Evolutionary conservation across 192 early-diverging fungal genomes (phyloP), one percentile per base, ranked within the genome.

Genomic region (Coemansia sp.): DNA sequence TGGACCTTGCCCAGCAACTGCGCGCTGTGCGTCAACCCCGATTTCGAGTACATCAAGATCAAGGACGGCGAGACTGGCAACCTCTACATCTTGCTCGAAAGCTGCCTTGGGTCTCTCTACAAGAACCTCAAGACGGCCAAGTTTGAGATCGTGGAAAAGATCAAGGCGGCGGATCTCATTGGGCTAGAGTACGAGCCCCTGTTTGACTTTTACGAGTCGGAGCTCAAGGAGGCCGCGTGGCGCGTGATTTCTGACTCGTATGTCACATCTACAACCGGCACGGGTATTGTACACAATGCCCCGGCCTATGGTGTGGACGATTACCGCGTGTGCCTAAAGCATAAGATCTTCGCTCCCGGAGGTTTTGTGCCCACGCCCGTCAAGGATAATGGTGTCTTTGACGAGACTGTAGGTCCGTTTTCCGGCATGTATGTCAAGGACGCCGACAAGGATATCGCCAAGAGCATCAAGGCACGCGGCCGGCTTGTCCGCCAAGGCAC

Each of bases 231-330:
- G 33, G 89, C 77, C 33, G 94, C 94, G 34, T 98, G 93, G 88
- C 87, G 88, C 54, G 92, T 99, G 46, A 78, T 97, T 66, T 85
- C 90, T 67, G 98, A 99, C 81, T 86, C 81, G 18, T 99, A 98
- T 72, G 98, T 99, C 41, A 94, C 93, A 51, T 92, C 96, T 66
- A 91, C 91, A 73, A 88, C 87, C 63, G 98, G 98, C 89, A 99
- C 98, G 9, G 98, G 98, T 66, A 94, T 99, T 78, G 98, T 99
- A 15, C 98, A 99, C 85, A 91, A 93, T 66, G 92, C 98, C 29
- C 98, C 98, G 13, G 97, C 91, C 24, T 99, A 96, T 88, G 98
- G 98, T 84, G 98, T 98, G 82, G 98, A 99, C 88, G 98, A 99
- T 90, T 94, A 93, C 87, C 95, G 98, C 66, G 92, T 98, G 38